Evolutionary conservation across 805 yeast genomes (phyloP).

Genomic region (Tanozyma kutaoensis): DNA sequence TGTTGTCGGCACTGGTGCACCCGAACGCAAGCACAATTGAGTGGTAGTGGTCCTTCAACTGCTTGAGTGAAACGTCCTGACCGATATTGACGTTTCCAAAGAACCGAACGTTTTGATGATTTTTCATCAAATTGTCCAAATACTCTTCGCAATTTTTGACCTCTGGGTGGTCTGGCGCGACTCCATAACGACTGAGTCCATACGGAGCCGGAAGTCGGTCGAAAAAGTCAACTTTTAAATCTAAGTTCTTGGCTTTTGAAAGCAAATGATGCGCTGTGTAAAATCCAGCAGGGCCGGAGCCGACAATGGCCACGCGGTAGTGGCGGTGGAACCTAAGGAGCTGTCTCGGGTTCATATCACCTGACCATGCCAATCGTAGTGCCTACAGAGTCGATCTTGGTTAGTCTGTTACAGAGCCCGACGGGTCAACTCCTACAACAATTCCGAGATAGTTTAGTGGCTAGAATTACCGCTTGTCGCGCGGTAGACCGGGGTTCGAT

Average conservation of each 20-base stretch:
- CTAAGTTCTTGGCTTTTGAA: constrained; percentile 22
- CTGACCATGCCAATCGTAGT: too few species aligned
- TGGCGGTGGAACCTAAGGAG: too few species aligned
- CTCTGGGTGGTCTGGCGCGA: constrained; percentile 99
- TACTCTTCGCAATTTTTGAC: constrained; percentile 77
- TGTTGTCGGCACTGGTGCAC: constrained; percentile 42
- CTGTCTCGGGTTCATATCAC: too few species aligned
- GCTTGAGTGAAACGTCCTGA: constrained; percentile 35
- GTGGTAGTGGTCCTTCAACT: constrained; percentile 47
- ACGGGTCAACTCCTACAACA: too few species aligned
- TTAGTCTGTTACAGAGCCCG: too few species aligned
- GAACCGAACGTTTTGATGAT: constrained; percentile 26
- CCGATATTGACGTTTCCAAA: constrained; percentile 69
- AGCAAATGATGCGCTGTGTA: constrained; percentile 17
- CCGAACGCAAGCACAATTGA: constrained; percentile 78
- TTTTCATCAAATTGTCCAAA: constrained; percentile 37
- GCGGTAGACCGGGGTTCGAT: constrained; percentile 13
- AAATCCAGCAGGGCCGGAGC: constrained; percentile 77
- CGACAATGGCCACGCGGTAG: constrained; percentile 60
- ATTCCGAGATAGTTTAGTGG: constrained; percentile 13
- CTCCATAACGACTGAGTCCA: constrained; percentile 88
- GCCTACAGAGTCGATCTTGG: too few species aligned
- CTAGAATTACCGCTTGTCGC: constrained; percentile 13
- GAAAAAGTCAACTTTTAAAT: constrained; percentile 52
- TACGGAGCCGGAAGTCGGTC: constrained; percentile 83